Evolutionary conservation across 305 asterid genomes (phyloP).

Genomic region (Rubia balearica): DNA sequence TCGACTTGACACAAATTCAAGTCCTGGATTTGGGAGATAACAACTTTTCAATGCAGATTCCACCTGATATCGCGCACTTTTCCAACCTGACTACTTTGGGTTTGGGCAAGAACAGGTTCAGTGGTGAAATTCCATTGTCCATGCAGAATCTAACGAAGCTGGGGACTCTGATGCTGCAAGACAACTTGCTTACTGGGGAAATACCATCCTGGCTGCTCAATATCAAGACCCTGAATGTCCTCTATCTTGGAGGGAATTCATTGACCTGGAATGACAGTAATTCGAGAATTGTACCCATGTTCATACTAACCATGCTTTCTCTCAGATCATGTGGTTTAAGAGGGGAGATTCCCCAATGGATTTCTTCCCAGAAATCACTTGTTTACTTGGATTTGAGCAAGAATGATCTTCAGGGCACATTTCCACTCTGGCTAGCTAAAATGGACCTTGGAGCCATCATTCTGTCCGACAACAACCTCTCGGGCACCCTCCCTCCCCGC

Average conservation of each 20-base stretch:
- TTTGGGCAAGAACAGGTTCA: slow-evolving; percentile 26
- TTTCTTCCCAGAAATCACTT: slow-evolving; percentile 18
- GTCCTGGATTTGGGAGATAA: slow-evolving; percentile 21
- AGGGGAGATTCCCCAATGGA: slow-evolving; percentile 25
- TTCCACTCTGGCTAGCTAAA: slow-evolving; percentile 29
- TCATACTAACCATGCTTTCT: slow-evolving; percentile 21
- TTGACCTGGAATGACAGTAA: slow-evolving; percentile 23
- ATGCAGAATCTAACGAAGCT: slow-evolving; percentile 21
- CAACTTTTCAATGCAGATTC: slow-evolving; percentile 19
- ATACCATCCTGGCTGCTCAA: slow-evolving; percentile 24
- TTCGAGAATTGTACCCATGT: slow-evolving; percentile 20
- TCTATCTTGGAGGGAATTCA: slow-evolving; percentile 24
- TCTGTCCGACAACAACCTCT: slow-evolving; percentile 26
- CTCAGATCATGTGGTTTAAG: slow-evolving; percentile 21
- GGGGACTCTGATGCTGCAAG: slow-evolving; percentile 20
- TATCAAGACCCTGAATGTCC: slow-evolving; percentile 9
- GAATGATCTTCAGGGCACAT: slow-evolving; percentile 20
- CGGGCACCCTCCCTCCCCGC: slow-evolving; percentile 22
- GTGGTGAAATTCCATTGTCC: slow-evolving; percentile 26
- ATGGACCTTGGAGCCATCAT: slow-evolving; percentile 22
- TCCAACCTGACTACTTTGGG: slow-evolving; percentile 24
- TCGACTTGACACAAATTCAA: slow-evolving; percentile 13
- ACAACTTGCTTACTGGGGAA: slow-evolving; percentile 20
- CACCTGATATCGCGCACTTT: slow-evolving; percentile 18
- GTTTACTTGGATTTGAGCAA: slow-evolving; percentile 20